A percentile compares a stretch with the other conserved stretches of the same genome.
These are phyloP conservation scores for Phyllosticta citribraziliensis DNA, from an alignment of 2,329 filamentous ascomycete species.

Conservation along the genomic window DNA sequence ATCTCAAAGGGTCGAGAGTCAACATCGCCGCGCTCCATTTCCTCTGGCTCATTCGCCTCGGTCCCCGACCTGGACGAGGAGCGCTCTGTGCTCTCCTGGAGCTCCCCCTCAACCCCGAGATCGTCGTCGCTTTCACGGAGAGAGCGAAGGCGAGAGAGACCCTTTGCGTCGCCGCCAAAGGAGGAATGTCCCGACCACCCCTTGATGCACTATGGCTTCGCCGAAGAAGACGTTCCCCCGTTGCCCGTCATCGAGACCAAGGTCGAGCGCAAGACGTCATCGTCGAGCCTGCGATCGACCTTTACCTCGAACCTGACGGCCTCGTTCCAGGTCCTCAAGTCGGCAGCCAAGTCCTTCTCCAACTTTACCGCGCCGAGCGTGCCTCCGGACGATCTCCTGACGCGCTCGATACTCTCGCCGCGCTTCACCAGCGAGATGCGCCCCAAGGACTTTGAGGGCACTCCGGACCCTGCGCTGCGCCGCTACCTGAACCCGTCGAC, in stretches of 20 bases:
- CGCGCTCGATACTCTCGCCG: constrained; percentile 49
- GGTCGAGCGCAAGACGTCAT: constrained; percentile 13
- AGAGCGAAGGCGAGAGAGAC: constrained; percentile 36
- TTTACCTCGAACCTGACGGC: constrained; percentile 57
- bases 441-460: constrained; percentile 43
- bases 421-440: constrained; percentile 51
- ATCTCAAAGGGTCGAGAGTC: constrained; percentile 30
- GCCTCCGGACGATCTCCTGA: constrained; percentile 50
- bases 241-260: constrained; percentile 19
- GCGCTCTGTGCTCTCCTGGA: constrained; percentile 37
- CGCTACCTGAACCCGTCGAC: constrained; percentile 51
- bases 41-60: constrained; percentile 49
- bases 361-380: constrained; percentile 44
- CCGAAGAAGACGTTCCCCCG: constrained; percentile 24
- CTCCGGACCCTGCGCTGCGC: constrained; percentile 47
- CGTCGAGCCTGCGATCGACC: constrained; percentile 29
- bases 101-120: constrained; percentile 22
- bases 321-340: constrained; percentile 51
- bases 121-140: constrained; percentile 18
- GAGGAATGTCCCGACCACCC: constrained; percentile 52
- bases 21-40: constrained; percentile 41
- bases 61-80: constrained; percentile 40
- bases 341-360: constrained; percentile 51
- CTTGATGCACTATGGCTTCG: constrained; percentile 34
- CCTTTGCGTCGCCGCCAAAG: constrained; percentile 37